phyloP scores from a whole-genome alignment of 176 grass and related monocot genomes.

The Oryza officinalis region DNA sequence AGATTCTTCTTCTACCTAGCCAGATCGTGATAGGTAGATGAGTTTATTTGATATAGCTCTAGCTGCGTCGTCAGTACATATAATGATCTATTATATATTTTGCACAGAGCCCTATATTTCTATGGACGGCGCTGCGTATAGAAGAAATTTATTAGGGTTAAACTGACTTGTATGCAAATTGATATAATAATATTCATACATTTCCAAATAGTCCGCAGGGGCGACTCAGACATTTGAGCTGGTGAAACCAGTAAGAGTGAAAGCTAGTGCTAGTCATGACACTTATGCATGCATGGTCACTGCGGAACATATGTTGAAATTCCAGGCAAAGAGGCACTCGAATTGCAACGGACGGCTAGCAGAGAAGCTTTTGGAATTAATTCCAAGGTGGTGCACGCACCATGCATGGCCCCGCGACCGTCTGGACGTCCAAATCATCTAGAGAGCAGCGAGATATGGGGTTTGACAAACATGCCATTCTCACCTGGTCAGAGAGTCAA shows the following conservation, averaged over 20 bases:
- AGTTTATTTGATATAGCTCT: too few relatives aligned
- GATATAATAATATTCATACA: too few relatives aligned
- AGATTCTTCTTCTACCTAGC: too few relatives aligned
- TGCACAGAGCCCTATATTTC: too few relatives aligned
- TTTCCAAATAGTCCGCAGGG: too few relatives aligned
- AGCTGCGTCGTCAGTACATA: too few relatives aligned
- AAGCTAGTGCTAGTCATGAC: constrained; percentile 22
- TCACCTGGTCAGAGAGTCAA: background rate
- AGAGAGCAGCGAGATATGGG: background rate
- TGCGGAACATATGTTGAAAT: background rate
- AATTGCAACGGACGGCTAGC: constrained; percentile 30
- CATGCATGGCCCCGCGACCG: background rate
- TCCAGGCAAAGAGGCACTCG: background rate
- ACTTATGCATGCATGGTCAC: background rate
- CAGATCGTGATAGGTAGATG: too few relatives aligned
- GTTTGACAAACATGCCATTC: constrained; percentile 14
- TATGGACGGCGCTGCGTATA: too few relatives aligned
- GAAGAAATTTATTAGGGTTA: too few relatives aligned
- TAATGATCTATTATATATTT: too few relatives aligned
- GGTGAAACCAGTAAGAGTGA: background rate
- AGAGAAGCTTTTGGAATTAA: constrained; percentile 6
- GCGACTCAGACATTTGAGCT: background rate
- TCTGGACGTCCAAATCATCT: constrained; percentile 44
- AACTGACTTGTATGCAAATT: too few relatives aligned
- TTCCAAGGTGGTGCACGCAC: constrained; percentile 17